Base-by-base conservation (phyloP, 768 basidiomycete species). In the Mycena rosella region DNA sequence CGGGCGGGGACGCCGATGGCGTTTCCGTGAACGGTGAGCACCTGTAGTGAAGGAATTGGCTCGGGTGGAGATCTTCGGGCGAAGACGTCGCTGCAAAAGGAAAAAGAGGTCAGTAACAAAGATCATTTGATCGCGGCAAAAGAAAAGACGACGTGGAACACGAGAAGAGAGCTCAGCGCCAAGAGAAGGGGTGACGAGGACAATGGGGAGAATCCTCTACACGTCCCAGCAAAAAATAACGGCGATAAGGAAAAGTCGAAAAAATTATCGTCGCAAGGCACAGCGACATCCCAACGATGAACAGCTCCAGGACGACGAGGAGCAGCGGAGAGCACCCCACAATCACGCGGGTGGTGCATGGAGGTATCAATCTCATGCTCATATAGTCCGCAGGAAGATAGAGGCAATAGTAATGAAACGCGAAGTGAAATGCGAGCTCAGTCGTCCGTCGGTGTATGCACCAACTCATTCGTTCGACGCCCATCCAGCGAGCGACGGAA, bases 81-180 rank as follows among this genome's bases (percentile, higher is more conserved):
- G 58, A 59, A 47, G 58, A 59, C n/a, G 58, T 47, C 15, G 17
- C 38, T 59, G 44, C 58, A 36, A 42, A 48, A n/a, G 32, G 30
- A 36, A 59, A 59, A 59, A 59, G 58, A 48, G 30, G 45, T 34
- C 58, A 47, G 45, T 59, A 59, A 36, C 42, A 59, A 30, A 36
- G 30, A 48, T 45, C 56, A 58, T 30, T 58, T 45, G 56, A 58
- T 58, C 29, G 22, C 42, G 42, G 56, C 40, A 45, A 58, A 58
- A 58, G 27, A 58, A 45, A 45, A 58, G 42, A 45, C 42, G 56
- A 58, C 27, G 56, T 44, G 42, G 42, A 57, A 57, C 18, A 57
- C 34, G 56, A 44, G 42, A 45, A 57, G 34, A 38, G 42, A 57
- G 56, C 3, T 57, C 52, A 55, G 53, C 53, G 53, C 38, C 22